Conservation (phyloP, 225 moss, liverwort and hornwort species). For the Pleurozium schreberi region DNA sequence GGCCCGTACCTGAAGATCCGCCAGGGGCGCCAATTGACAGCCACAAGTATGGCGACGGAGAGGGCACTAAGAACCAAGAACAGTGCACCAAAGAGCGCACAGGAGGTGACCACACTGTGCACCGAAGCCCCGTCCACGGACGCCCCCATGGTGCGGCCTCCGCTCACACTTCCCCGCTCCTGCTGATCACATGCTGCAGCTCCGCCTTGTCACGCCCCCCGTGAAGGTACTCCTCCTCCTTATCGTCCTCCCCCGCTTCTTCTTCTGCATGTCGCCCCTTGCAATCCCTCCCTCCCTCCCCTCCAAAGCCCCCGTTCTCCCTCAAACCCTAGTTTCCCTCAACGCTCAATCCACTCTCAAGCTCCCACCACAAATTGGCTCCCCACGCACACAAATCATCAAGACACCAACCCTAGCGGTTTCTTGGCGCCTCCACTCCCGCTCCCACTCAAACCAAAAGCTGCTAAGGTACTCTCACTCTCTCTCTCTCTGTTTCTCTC, state of each 20-base stretch:
- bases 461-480: background rate
- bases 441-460: background rate
- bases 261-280: conserved; percentile 39
- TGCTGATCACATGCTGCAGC: conserved; percentile 38
- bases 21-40: conserved; percentile 99
- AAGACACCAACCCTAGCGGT: background rate
- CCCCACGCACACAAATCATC: background rate
- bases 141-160: conserved; percentile 58
- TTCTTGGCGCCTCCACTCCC: background rate
- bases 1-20: conserved; percentile 85
- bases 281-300: background rate
- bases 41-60: conserved; percentile 69
- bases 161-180: conserved; percentile 20
- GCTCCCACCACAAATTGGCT: background rate
- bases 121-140: conserved; percentile 59
- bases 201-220: background rate
- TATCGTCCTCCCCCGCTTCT: conserved; percentile 30
- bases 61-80: conserved; percentile 81
- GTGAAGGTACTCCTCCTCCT: background rate
- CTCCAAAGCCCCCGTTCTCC: background rate
- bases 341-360: background rate
- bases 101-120: conserved; percentile 62
- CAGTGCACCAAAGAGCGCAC: conserved; percentile 71
- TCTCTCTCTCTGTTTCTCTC: background rate
- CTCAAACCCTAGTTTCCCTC: conserved; percentile 5